Base-by-base conservation (phyloP, 2,329 filamentous ascomycete genomes). In the Ophiostoma sp. region DNA sequence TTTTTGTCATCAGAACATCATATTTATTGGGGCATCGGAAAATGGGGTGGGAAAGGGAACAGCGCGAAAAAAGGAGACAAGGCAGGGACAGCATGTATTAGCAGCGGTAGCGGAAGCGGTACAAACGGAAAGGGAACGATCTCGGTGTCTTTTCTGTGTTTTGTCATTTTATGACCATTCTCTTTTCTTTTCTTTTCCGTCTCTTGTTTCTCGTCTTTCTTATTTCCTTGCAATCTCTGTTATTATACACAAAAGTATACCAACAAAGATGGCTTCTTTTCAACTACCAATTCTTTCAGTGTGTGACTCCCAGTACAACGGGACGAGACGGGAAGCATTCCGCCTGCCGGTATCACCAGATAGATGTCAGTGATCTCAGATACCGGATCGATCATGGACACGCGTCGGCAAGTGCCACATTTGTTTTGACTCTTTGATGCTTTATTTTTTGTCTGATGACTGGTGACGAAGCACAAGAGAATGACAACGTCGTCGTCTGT, bases 131-230 rank as follows among this genome's bases (percentile, higher is more conserved):
- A 31, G 57, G 57, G 13, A 54, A 54, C n/a, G 52, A 62, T 64
- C 31, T 64, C 17, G 13, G 35, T 23, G 62, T 65, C 62, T 65
- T 65, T 41, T 41, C 39, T 31, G 27, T 31, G 27, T 31, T 31
- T 31, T 31, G 57, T 62, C 31, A 62, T n/a, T 23, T 52, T 57
- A n/a, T 17, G 44, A 57, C 17, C 11, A 67, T 41, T 17, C 44
- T 48, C 44, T 48, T 48, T 20, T 67, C 66, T 52, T 35, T 67
- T 13, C 10, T 48, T 20, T 48, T 48, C 27, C 27, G 27, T 31
- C 27, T 31, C 27, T 31, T 31, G 57, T 65, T 57, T 57, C 11
- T 68, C 67, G 15, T 57, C 13, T 67, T 52, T 67, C 31, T 67
- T 33, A 7, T 33, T 48, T 23, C n/a, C 8, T 20, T 57, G 23